Conservation (phyloP, 768 basidiomycete species). For the Kwoniella pini region DNA sequence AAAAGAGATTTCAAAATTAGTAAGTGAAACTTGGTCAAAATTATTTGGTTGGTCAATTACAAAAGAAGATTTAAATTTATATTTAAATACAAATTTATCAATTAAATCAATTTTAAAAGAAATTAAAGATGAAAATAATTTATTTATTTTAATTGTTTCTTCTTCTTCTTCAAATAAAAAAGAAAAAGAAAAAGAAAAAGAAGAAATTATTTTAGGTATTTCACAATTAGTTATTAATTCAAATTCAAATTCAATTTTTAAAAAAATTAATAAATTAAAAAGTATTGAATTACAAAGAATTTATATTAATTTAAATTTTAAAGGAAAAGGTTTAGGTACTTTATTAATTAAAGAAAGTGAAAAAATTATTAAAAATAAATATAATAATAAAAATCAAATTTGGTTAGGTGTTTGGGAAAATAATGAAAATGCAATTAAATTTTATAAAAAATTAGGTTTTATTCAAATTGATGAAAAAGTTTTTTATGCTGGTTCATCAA, state of each 20-base stretch:
- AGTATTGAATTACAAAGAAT: constrained; percentile 17
- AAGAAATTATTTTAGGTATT: constrained; percentile 17
- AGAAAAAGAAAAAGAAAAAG: neutral
- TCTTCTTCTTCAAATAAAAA: neutral
- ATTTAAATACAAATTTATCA: constrained; percentile 28
- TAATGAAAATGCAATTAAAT: constrained; percentile 17
- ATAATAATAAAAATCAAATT: constrained; percentile 5
- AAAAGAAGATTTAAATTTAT: constrained; percentile 25
- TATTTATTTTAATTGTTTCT: neutral
- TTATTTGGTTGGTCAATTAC: constrained; percentile 38
- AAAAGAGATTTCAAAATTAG: constrained; percentile 5
- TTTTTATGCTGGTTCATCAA: constrained; percentile 16
- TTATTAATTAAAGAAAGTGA: constrained; percentile 3
- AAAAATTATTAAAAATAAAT: too few species aligned
- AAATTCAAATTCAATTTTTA: neutral
- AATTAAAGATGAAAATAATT: constrained; percentile 16
- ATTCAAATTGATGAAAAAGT: constrained; percentile 10
- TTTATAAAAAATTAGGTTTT: constrained; percentile 28
- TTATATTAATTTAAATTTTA: neutral
- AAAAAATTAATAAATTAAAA: neutral
- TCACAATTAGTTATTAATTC: constrained; percentile 12
- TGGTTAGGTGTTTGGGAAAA: constrained; percentile 30
- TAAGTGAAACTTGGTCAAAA: constrained; percentile 35
- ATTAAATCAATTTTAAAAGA: neutral
- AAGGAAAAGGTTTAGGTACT: constrained; percentile 14